These are phyloP conservation scores for Puccinia triticina DNA, from an alignment of 1,284 basidiomycete species.

Conservation along the genomic window DNA sequence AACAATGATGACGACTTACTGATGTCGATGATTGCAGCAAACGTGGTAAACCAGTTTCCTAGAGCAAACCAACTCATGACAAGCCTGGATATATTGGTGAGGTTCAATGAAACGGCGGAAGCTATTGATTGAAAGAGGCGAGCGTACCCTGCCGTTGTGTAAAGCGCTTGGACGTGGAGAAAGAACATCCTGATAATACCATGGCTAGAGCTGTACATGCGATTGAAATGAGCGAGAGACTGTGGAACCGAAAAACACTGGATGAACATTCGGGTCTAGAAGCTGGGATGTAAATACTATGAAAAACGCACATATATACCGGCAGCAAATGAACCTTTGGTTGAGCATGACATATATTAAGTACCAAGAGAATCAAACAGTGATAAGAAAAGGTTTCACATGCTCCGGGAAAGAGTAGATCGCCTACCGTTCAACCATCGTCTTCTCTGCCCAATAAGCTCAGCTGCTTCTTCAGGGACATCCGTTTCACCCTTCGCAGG, in stretches of 20 bases:
- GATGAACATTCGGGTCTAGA: background rate
- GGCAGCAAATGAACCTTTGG: conserved; percentile 49
- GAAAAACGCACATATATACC: conserved; percentile 36
- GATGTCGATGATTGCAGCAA: conserved; percentile 51
- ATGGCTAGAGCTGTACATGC: conserved; percentile 81
- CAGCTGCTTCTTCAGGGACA: conserved; percentile 81
- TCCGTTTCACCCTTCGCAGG: conserved; percentile 93
- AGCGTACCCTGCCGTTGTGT: conserved; percentile 58
- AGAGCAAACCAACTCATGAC: conserved; percentile 61
- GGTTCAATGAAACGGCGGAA: background rate
- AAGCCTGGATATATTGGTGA: conserved; percentile 55
- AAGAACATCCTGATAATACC: conserved; percentile 75
- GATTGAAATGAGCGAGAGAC: conserved; percentile 90
- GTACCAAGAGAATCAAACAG: background rate
- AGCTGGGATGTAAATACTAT: background rate
- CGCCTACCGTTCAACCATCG: conserved; percentile 97
- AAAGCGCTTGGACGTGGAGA: conserved; percentile 85
- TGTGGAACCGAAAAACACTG: conserved; percentile 62
- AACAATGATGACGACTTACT: conserved; percentile 5
- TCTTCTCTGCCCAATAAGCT: conserved; percentile 80
- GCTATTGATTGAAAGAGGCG: background rate
- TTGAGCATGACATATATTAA: background rate
- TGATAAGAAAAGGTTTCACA: background rate
- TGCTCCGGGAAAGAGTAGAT: background rate
- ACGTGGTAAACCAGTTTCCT: conserved; percentile 50